Evolutionary conservation across 306 rosid species (phyloP).

Genomic region (Trifolium fragiferum): DNA sequence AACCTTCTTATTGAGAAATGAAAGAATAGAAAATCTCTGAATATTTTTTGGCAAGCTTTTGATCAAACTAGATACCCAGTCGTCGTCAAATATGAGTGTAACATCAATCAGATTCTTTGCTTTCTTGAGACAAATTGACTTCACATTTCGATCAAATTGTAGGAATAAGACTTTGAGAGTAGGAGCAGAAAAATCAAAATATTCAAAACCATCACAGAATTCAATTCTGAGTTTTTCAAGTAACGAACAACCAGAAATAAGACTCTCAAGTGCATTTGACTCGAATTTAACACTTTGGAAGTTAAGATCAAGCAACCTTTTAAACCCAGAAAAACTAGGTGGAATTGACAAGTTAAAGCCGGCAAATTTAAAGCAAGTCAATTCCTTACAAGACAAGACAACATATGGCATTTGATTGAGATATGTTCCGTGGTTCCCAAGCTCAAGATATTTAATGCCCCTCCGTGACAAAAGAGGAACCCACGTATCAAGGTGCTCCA

Average conservation of each 20-base stretch:
- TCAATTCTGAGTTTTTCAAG: background rate
- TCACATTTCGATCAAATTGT: background rate
- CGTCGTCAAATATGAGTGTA: accelerated
- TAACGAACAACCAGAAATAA: background rate
- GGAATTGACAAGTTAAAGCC: background rate
- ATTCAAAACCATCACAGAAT: background rate
- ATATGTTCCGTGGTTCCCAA: background rate
- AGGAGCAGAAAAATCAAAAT: background rate
- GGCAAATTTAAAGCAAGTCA: background rate
- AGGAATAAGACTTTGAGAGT: background rate
- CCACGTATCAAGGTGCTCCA: background rate
- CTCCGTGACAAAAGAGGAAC: slow-evolving; percentile 5
- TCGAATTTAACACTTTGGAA: background rate
- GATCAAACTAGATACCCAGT: background rate
- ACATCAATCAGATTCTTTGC: background rate
- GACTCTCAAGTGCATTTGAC: background rate
- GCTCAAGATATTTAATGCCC: background rate
- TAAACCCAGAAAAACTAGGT: background rate
- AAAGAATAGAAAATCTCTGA: background rate
- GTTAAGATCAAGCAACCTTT: background rate
- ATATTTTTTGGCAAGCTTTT: background rate
- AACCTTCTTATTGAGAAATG: background rate
- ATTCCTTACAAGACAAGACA: slow-evolving; percentile 26
- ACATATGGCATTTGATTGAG: background rate
- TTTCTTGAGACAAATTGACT: background rate